Evolutionary conservation across 495 filamentous ascomycete genomes (phyloP).

Genomic region (Sabuloglossum arenarium): DNA sequence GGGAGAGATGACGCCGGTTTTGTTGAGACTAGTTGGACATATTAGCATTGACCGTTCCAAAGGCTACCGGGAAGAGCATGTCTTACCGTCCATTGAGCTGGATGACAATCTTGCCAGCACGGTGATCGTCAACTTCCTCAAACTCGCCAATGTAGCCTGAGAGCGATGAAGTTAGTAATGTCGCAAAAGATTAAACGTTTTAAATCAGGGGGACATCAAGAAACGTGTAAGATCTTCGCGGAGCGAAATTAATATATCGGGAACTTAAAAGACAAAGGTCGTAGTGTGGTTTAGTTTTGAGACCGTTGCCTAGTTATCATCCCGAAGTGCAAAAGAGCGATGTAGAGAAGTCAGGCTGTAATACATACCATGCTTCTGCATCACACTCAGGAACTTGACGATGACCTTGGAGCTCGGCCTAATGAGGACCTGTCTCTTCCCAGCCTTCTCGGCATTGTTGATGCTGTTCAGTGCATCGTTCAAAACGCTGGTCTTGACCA

Average conservation of each 20-base stretch:
- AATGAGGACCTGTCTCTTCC: conserved; percentile 96
- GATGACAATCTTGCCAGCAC: conserved; percentile 94
- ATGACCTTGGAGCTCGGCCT: conserved; percentile 96
- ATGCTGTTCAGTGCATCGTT: conserved; percentile 98
- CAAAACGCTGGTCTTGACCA: conserved; percentile 96
- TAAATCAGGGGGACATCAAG: conserved; percentile 46
- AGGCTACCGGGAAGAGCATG: neutral
- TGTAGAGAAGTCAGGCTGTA: conserved; percentile 1
- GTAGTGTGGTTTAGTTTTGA: conserved; percentile 37
- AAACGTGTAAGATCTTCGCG: conserved; percentile 92
- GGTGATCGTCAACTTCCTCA: conserved; percentile 98
- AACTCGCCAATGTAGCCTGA: conserved; percentile 99
- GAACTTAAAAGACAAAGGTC: conserved; percentile 96
- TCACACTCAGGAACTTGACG: conserved; percentile 93
- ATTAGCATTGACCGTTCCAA: neutral
- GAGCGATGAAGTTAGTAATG: conserved; percentile 37
- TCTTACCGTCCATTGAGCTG: conserved; percentile 63
- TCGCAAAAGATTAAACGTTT: conserved; percentile 84
- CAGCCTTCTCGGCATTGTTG: conserved; percentile 99
- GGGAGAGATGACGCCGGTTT: conserved; percentile 95
- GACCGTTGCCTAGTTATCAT: conserved; percentile 99
- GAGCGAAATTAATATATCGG: conserved; percentile 62
- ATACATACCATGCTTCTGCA: conserved; percentile 95
- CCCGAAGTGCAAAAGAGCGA: conserved; percentile 37
- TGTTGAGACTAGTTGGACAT: conserved; percentile 50